A percentile compares a stretch with the other conserved stretches of the same genome.
Conservation (phyloP, 108 stramenopile species). For the Skeletonema tropicum region DNA sequence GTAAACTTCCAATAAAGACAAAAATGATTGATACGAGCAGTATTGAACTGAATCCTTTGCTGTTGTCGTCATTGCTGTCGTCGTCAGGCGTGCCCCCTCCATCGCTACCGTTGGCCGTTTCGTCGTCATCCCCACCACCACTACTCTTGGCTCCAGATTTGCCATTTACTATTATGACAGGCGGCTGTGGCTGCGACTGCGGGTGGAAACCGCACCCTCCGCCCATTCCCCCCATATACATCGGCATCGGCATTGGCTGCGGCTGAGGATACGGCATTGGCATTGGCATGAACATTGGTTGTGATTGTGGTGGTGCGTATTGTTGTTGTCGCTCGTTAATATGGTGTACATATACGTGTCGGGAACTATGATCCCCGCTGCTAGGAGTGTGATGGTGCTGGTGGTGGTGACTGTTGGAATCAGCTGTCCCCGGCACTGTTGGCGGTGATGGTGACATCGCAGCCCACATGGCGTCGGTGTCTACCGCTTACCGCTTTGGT, state of each 20-base stretch:
- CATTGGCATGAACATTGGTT: constrained; percentile 2
- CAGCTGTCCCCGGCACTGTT: neutral
- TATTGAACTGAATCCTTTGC: neutral
- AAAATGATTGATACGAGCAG: constrained; percentile 9
- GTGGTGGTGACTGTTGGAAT: too few relatives aligned
- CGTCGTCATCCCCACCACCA: constrained; percentile 11
- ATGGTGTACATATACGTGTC: constrained; percentile 9
- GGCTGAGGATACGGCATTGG: constrained; percentile 11
- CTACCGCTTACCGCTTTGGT: too few relatives aligned
- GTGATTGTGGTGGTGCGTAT: constrained; percentile 1
- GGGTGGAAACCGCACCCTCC: neutral
- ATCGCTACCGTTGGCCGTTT: constrained; percentile 1
- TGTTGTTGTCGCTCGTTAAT: constrained; percentile 9
- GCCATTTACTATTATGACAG: constrained; percentile 6
- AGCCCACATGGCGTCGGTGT: neutral
- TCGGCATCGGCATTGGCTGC: constrained; percentile 7
- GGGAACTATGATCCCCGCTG: neutral
- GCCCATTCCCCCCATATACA: neutral
- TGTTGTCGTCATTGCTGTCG: constrained; percentile 2
- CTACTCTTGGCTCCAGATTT: constrained; percentile 6
- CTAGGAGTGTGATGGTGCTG: neutral
- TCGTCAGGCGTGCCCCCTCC: neutral
- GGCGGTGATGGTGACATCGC: constrained; percentile 5
- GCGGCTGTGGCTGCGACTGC: constrained; percentile 18
- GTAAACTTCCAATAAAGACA: constrained; percentile 4